Evolutionary conservation across 1,284 basidiomycete genomes (phyloP), one percentile per base, ranked within the genome.

Genomic region (Sporisorium iseilematis-ciliati): DNA sequence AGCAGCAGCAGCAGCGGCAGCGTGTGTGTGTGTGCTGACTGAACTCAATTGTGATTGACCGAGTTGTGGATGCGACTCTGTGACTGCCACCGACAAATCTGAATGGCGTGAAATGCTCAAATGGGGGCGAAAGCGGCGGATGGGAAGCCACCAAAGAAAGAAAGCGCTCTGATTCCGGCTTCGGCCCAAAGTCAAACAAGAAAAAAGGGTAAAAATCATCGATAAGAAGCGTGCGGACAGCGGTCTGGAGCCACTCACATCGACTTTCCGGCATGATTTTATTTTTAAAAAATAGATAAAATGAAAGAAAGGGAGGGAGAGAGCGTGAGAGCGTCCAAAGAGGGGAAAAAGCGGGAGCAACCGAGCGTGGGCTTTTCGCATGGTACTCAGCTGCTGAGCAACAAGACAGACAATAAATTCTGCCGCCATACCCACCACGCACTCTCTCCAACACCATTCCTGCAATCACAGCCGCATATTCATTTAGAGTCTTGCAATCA

Each of bases 161-260:
- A 26, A 31, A 31, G 11, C n/a, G 26, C 48, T n/a, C n/a, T 49
- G 18, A 31, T 49, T 49, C 48, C 48, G 26, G 48, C 51, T 52
- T 52, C 50, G 50, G 50, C 18, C 21, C 51, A 53, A 23, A 14
- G 14, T 14, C 33, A 46, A 33, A 40, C 31, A 26, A 43, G 11
- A 25, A 54, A 51, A 29, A 26, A 14, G 41, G 20, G 26, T 4
- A 11, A 26, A 59, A 69, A 65, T 54, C 50, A 71, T 71, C 68
- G 68, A 71, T 71, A 71, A 71, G 68, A 50, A 25, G 14, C 7
- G 57, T 71, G 62, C 38, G 68, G 62, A 71, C 57, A 60, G 68
- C 55, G 62, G 62, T 71, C 58, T 61, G 58, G 62, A 45, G 62
- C 68, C 62, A 57, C 33, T n/a, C 7, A 20, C 42, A n/a, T 51